Conservation (phyloP, 106 monocot genomes). For the Acorus gramineus region DNA sequence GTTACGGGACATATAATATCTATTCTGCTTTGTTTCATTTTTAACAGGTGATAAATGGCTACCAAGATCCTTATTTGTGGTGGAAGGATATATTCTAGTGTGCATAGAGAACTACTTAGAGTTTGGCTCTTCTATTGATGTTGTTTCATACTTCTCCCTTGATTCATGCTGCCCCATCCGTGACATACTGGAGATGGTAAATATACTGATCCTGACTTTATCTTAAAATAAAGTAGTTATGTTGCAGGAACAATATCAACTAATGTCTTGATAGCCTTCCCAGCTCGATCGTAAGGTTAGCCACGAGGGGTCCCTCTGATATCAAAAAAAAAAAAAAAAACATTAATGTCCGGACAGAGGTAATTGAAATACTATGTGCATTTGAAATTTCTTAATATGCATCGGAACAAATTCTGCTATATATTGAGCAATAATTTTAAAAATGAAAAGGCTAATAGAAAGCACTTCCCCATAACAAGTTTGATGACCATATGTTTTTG, state of each 20-base stretch:
- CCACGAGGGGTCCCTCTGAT: too few relatives aligned
- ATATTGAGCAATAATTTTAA: too few relatives aligned
- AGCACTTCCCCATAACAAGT: too few relatives aligned
- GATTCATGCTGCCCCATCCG: slow-evolving; percentile 41
- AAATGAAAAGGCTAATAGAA: too few relatives aligned
- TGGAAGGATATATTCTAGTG: slow-evolving; percentile 42
- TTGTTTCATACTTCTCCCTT: slow-evolving; percentile 48
- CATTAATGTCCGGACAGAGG: too few relatives aligned
- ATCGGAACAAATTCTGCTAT: too few relatives aligned
- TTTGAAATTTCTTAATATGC: too few relatives aligned
- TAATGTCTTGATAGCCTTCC: neutral
- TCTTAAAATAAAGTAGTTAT: neutral
- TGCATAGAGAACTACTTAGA: slow-evolving; percentile 47
- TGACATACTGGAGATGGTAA: slow-evolving; percentile 60
- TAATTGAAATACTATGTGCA: too few relatives aligned
- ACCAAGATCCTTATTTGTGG: slow-evolving; percentile 52
- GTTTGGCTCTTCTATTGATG: slow-evolving; percentile 34
- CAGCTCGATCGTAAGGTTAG: neutral
- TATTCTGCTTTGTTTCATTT: slow-evolving; percentile 4
- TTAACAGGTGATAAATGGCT: slow-evolving; percentile 45
- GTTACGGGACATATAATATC: neutral
- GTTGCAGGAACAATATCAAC: neutral
- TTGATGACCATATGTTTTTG: too few relatives aligned
- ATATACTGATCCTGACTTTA: neutral
- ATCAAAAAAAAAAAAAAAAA: too few relatives aligned